A percentile compares a stretch with the other conserved stretches of the same genome.
phyloP scores from a whole-genome alignment of 1,139 yeast species.

The Yamadazyma pseudoaaseri region DNA sequence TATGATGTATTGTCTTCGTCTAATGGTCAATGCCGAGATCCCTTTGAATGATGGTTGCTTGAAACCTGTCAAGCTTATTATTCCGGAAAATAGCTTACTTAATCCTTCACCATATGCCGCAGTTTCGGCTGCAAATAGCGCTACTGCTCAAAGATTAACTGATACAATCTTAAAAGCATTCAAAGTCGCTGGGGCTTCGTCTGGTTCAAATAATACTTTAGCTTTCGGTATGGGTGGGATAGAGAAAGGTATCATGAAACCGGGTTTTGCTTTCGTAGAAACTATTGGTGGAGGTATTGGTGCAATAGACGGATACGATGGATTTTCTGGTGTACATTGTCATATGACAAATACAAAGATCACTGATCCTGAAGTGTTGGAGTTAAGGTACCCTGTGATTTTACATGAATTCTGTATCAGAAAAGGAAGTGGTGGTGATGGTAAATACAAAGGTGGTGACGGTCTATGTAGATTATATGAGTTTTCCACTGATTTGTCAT shows the following conservation, averaged over 20 bases:
- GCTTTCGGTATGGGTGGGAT: slow-evolving; percentile 46
- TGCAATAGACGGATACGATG: slow-evolving; percentile 40
- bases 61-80: slow-evolving; percentile 61
- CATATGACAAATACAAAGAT: slow-evolving; percentile 50
- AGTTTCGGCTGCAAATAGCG: slow-evolving; percentile 46
- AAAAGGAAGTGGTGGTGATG: slow-evolving; percentile 41
- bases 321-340: slow-evolving; percentile 47
- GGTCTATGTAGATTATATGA: slow-evolving; percentile 49
- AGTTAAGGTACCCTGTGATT: slow-evolving; percentile 47
- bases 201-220: slow-evolving; percentile 50
- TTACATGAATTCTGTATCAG: slow-evolving; percentile 41
- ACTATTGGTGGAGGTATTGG: slow-evolving; percentile 53
- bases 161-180: slow-evolving; percentile 11
- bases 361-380: slow-evolving; percentile 48
- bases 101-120: slow-evolving; percentile 70
- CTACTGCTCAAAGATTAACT: slow-evolving; percentile 44
- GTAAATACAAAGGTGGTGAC: slow-evolving; percentile 41
- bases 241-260: slow-evolving; percentile 32
- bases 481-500: slow-evolving; percentile 39
- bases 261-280: slow-evolving; percentile 41
- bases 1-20: slow-evolving; percentile 71
- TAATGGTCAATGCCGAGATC: slow-evolving; percentile 71
- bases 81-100: slow-evolving; percentile 69
- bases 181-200: slow-evolving; percentile 63
- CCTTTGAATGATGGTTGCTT: slow-evolving; percentile 87